phyloP scores from a whole-genome alignment of 2,329 filamentous ascomycete species.

The Ophiosphaerella korrae region DNA sequence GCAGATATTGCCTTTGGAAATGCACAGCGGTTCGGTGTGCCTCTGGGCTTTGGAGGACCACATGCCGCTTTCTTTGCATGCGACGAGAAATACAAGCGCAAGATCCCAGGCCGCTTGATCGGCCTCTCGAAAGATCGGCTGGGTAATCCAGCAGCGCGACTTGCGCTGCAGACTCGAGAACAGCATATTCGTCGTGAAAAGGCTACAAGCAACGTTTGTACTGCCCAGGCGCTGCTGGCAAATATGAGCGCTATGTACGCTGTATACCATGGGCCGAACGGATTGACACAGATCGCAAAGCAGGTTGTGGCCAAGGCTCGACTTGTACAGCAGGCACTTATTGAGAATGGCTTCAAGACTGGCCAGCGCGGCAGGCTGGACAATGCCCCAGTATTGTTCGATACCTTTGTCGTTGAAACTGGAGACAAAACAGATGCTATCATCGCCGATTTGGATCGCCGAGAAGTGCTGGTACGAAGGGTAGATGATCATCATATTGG shows the following conservation, averaged over 20 bases:
- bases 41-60: conserved; percentile 90
- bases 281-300: conserved; percentile 82
- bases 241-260: conserved; percentile 98
- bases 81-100: conserved; percentile 88
- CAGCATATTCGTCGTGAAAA: conserved; percentile 97
- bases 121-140: conserved; percentile 90
- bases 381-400: conserved; percentile 69
- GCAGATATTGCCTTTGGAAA: conserved; percentile 95
- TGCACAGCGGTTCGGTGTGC: conserved; percentile 88
- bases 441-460: conserved; percentile 57
- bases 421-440: conserved; percentile 58
- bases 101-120: conserved; percentile 88
- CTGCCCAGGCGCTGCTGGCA: conserved; percentile 87
- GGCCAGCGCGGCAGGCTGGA: conserved; percentile 61
- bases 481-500: conserved; percentile 66
- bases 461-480: conserved; percentile 66
- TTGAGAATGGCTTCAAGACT: conserved; percentile 67
- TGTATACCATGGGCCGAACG: conserved; percentile 86
- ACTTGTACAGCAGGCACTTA: conserved; percentile 68
- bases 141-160: conserved; percentile 77
- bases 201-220: conserved; percentile 97
- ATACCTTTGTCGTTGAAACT: conserved; percentile 73
- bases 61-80: conserved; percentile 97
- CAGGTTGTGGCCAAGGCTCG: conserved; percentile 74
- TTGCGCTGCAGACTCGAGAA: conserved; percentile 90